Percentiles rank a stretch among this genome's conserved stretches.
These are phyloP conservation scores for Ogataea trehaloabstinens DNA, from an alignment of 805 yeast species.

Conservation along the genomic window DNA sequence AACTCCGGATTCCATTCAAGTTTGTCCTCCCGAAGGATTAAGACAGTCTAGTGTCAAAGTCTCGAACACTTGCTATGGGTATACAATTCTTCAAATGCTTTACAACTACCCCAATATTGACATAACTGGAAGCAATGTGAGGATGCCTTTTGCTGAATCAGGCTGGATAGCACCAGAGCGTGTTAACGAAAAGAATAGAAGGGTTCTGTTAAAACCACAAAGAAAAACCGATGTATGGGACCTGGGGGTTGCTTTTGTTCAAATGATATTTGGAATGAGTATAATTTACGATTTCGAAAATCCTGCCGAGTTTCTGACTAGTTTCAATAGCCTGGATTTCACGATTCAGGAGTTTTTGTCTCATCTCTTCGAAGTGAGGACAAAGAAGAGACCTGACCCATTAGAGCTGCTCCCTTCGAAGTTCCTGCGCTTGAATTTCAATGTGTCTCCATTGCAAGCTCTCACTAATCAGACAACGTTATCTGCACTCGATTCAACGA, in stretches of 20 bases:
- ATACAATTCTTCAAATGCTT: conserved; percentile 40
- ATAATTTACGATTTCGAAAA: conserved; percentile 52
- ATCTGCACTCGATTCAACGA: background rate
- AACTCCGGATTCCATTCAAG: conserved; percentile 55
- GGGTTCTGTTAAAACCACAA: conserved; percentile 47
- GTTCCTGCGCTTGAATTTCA: conserved; percentile 73
- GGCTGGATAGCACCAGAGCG: conserved; percentile 85
- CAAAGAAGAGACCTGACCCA: conserved; percentile 76
- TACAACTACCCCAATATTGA: conserved; percentile 30
- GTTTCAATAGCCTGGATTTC: conserved; percentile 39
- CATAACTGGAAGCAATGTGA: conserved; percentile 19
- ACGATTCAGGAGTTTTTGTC: conserved; percentile 64
- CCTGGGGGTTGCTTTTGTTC: conserved; percentile 73
- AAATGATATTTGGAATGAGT: conserved; percentile 61
- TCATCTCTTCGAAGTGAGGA: conserved; percentile 60
- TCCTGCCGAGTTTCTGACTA: conserved; percentile 61
- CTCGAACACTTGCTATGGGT: conserved; percentile 59
- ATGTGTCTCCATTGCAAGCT: conserved; percentile 27
- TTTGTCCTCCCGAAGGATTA: conserved; percentile 49
- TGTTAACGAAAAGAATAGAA: conserved; percentile 20
- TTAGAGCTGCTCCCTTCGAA: conserved; percentile 81
- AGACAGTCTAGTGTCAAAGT: conserved; percentile 60
- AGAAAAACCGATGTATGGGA: conserved; percentile 94
- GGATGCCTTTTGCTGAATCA: conserved; percentile 30
- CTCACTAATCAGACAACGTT: conserved; percentile 7